Base-by-base conservation (phyloP, 192 early-diverging fungal species). In the Chytriomyces sp. region DNA sequence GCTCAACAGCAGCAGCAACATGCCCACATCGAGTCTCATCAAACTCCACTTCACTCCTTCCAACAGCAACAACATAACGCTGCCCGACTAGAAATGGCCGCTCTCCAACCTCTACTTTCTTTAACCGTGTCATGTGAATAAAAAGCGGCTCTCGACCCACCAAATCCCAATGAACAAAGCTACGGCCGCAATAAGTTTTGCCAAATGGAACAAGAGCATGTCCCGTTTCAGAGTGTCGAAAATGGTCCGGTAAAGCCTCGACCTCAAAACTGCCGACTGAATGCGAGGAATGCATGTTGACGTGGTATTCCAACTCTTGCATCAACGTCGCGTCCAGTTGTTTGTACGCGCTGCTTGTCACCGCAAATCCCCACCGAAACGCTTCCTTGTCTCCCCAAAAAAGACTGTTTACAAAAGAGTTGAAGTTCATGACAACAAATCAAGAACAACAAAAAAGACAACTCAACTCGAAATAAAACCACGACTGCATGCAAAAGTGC, bases 371-470 rank as follows among this genome's bases (percentile, higher is more conserved):
- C 69, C 69, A 71, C 5, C 50, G 69, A 71, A 71, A 71, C 47
- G 69, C 69, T 35, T 71, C 69, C 53, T 71, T 71, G 35, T 71
- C 69, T 5, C 69, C 69, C 69, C 69, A 71, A 57, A 71, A 57
- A 1, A 26, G 35, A 35, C 35, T 35, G 35, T 4, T 0, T 35
- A 35, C 35, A 35, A 35, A 35, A 35, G 1, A 35, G 35, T 3
- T 35, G n/a, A n/a, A n/a, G n/a, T n/a, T n/a, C n/a, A n/a, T n/a
- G n/a, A n/a, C n/a, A n/a, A 35, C 35, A 4, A 35, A 35, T 35
- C 35, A 35, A 35, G n/a, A 35, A 35, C 35, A 35, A 35, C 35
- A 35, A 35, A 35, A 35, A 35, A 1, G 4, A 2, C 1, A 35
- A 35, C 35, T 35, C 35, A 35, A 26, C 50, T 50, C 18, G 28